These are phyloP conservation scores for Fraxinus paxiana DNA, from an alignment of 305 asterid species.

Conservation along the genomic window DNA sequence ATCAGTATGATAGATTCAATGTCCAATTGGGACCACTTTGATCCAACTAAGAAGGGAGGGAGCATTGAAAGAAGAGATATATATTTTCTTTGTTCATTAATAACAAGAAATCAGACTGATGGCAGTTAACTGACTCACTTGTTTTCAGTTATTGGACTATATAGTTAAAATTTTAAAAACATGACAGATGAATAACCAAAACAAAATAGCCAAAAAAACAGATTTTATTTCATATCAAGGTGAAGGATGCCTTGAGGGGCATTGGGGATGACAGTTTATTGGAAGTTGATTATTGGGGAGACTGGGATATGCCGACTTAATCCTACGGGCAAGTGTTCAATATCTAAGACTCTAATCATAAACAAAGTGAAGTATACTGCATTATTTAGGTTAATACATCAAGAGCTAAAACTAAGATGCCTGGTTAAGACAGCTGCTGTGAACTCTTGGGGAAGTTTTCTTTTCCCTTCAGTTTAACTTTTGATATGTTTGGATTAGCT, in stretches of 20 bases:
- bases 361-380: not conserved
- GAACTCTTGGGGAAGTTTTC: not conserved
- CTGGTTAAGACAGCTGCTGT: not conserved
- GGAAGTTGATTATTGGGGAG: not conserved
- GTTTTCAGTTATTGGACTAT: not conserved
- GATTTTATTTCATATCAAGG: not conserved
- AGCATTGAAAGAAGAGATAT: not conserved
- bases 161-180: not conserved
- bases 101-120: not conserved
- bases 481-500: not conserved
- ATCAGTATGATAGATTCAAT: not conserved
- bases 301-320: not conserved
- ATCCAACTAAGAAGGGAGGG: not conserved
- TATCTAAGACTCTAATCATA: not conserved
- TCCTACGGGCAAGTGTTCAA: not conserved
- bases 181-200: not conserved
- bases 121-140: not conserved
- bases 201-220: not conserved
- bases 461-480: not conserved
- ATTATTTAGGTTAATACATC: not conserved
- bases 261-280: not conserved
- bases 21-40: not conserved
- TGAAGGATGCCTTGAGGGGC: not conserved
- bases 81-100: not conserved
- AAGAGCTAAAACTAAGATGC: not conserved